Evolutionary conservation across 495 filamentous ascomycete species (phyloP), one percentile per base, ranked within the genome.

Genomic region (Podospora anserina): DNA sequence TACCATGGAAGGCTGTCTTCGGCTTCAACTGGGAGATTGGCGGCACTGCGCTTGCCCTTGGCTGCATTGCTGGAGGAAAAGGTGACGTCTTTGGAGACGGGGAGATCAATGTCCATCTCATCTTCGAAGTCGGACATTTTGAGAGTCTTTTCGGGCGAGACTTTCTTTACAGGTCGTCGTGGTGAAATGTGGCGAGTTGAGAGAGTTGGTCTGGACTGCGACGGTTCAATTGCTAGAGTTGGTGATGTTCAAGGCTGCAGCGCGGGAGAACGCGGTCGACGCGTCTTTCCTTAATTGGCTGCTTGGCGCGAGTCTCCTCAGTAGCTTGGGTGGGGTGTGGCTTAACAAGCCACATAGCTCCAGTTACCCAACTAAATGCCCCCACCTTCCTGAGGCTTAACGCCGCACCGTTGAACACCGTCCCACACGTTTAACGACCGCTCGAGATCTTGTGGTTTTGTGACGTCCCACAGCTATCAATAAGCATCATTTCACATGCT

Each of bases 1-100:
- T 73, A 96, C 95, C 95, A 99, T 79, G 95, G 96, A 20, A 99
- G 80, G 66, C 89, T 94, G 80, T 99, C 95, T 77, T 94, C 91
- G 66, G 94, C 94, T 80, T 94, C 92, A 32, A 98, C 88, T 1
- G 95, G 96, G 28, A 99, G 82, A 76, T 99, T 96, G 9, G 94
- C 94, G 67, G 90, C 92, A 73, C 90, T 92, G 75, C 93, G 88
- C 79, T 98, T 99, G 69, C 91, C 91, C 75, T 97, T 97, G 34
- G 86, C 83, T 62, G 88, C 89, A 70, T 84, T 82, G 53, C 88
- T 83, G n/a, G 86, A 83, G 60, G 85, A 86, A 74, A 92, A 92
- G 27, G 81, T 83, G 58, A 87, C 76, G 27, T 83, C 81, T 62
- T 88, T 84, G 66, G 83, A 82, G 61, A 83, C 79, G 34, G 86